Percentiles rank a stretch among this genome's conserved stretches.
Evolutionary conservation across 2,329 filamentous ascomycete genomes (phyloP).

Genomic region (Penicillium sp.): DNA sequence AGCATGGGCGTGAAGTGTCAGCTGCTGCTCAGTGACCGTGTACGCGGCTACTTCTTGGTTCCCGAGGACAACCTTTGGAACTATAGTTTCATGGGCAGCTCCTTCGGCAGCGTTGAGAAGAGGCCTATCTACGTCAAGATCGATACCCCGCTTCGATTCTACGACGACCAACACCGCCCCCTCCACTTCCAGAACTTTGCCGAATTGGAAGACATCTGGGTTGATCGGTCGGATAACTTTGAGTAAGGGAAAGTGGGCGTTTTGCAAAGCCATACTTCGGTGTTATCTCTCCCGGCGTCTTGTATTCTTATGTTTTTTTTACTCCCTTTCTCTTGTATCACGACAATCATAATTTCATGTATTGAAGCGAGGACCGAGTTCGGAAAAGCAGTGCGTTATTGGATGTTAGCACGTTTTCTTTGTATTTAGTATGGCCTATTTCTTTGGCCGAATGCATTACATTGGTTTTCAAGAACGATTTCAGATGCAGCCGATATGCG

Average conservation of each 20-base stretch:
- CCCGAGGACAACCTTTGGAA: slow-evolving; percentile 92
- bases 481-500: neutral
- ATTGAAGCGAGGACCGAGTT: slow-evolving; percentile 13
- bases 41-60: slow-evolving; percentile 93
- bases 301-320: slow-evolving; percentile 5
- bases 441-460: neutral
- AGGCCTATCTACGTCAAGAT: slow-evolving; percentile 87
- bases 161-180: slow-evolving; percentile 86
- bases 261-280: slow-evolving; percentile 15
- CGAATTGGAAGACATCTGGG: slow-evolving; percentile 94
- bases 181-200: slow-evolving; percentile 97
- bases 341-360: slow-evolving; percentile 24
- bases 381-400: slow-evolving; percentile 6
- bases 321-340: slow-evolving; percentile 18
- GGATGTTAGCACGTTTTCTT: slow-evolving; percentile 3
- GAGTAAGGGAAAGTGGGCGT: slow-evolving; percentile 56
- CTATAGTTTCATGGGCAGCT: slow-evolving; percentile 94
- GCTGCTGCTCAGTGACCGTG: slow-evolving; percentile 85
- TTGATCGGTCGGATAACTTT: slow-evolving; percentile 90
- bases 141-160: slow-evolving; percentile 86
- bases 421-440: neutral
- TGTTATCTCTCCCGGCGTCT: slow-evolving; percentile 15
- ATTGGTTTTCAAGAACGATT: neutral
- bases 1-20: slow-evolving; percentile 95
- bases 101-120: slow-evolving; percentile 86